These are phyloP conservation scores for Trichosanthes truncata DNA, from an alignment of 306 rosid genomes.

Conservation along the genomic window DNA sequence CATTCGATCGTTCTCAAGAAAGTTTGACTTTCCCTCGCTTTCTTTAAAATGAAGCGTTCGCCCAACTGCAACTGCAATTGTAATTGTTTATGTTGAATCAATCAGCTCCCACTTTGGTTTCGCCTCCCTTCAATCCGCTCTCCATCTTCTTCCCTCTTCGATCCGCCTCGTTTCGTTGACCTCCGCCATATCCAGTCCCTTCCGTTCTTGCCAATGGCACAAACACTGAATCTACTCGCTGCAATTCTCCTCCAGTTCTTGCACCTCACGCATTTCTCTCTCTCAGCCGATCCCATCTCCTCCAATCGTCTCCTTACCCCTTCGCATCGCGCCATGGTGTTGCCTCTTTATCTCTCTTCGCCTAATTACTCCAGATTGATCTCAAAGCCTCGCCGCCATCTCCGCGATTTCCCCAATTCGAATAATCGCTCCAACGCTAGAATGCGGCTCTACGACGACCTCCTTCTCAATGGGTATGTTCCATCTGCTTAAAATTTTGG, in stretches of 20 bases:
- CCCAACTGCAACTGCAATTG: background rate
- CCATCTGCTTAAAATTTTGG: background rate
- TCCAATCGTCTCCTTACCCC: slow-evolving; percentile 18
- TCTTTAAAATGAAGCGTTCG: background rate
- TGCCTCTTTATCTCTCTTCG: slow-evolving; percentile 56
- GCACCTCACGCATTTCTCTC: background rate
- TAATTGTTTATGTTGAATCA: background rate
- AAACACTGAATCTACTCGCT: slow-evolving; percentile 16
- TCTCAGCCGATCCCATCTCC: slow-evolving; percentile 26
- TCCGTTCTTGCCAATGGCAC: slow-evolving; percentile 16
- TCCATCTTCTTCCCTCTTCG: background rate
- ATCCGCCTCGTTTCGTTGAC: background rate
- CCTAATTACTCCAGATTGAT: slow-evolving; percentile 25
- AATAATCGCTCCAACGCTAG: slow-evolving; percentile 77
- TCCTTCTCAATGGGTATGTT: slow-evolving; percentile 70
- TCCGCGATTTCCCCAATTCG: slow-evolving; percentile 50
- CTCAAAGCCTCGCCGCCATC: slow-evolving; percentile 46
- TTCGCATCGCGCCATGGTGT: slow-evolving; percentile 48
- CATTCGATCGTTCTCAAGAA: background rate
- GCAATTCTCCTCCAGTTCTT: slow-evolving; percentile 11
- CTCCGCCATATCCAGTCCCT: background rate
- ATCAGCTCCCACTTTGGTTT: background rate
- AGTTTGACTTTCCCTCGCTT: background rate
- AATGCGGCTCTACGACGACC: slow-evolving; percentile 90
- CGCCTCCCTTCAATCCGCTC: background rate